Evolutionary conservation across 495 filamentous ascomycete species (phyloP), one percentile per base, ranked within the genome.

Genomic region (Penicillium nucicola): DNA sequence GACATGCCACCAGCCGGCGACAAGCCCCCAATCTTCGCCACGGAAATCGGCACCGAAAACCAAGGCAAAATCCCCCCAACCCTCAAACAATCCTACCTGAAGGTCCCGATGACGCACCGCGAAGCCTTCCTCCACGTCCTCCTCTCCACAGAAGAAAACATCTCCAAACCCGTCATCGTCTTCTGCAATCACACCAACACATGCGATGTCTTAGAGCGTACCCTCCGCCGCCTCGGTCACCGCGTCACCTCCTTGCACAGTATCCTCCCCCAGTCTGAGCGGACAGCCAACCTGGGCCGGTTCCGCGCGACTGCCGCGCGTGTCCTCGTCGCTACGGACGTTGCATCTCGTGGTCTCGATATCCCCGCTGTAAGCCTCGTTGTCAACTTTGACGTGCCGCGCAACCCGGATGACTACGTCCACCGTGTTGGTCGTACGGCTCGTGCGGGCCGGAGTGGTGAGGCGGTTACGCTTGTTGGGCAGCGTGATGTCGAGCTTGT

Each of bases 401-500:
- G 92, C 2, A 90, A 97, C 64, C 91, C 93, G 30, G 93, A 97
- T 65, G 95, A 96, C 65, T 99, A 97, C 58, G 89, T 99, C 51
- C 93, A 99, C 69, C 86, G 93, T 17, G 92, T 96, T 45, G 93
- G 93, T 60, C 86, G 93, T 60, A 99, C 93, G 10, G 93, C 95
- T 7, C 82, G 93, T 77, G 93, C 93, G 6, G 93, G 95, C 0
- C 78, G 88, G 36, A 72, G 68, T 20, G 93, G 93, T 61, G 84
- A 89, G 48, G 84, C 86, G 2, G 84, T 97, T 13, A 96, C 90
- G 12, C 79, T 99, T 49, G 84, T 99, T 2, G 93, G 92, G 19
- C 92, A 97, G 77, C 75, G 91, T 49, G 93, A 97, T 65, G 89
- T 97, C 2, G 79, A 87, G 55, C 77, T 97, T 5, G 81, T 97